phyloP scores from a whole-genome alignment of 768 basidiomycete genomes.

The Gautieria morchelliformis region DNA sequence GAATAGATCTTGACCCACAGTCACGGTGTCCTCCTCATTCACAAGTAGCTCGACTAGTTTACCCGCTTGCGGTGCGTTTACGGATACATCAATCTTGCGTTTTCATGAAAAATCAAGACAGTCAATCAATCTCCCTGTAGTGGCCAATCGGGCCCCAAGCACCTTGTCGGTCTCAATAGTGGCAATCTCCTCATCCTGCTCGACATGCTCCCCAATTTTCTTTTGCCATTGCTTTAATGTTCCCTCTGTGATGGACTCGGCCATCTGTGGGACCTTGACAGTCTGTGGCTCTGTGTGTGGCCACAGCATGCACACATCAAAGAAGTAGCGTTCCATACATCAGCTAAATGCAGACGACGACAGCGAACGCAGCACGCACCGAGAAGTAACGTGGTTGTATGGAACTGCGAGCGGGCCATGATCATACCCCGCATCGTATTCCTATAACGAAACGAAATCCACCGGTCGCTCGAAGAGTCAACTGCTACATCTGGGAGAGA shows the following conservation, averaged over 20 bases:
- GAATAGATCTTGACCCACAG: conserved; percentile 91
- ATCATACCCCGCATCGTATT: neutral
- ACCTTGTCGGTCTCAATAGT: conserved; percentile 99
- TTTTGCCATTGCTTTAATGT: conserved; percentile 93
- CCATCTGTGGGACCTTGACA: conserved; percentile 95
- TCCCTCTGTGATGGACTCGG: conserved; percentile 96
- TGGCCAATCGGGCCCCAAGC: conserved; percentile 11
- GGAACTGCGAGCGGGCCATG: neutral
- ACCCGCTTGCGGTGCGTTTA: conserved; percentile 85
- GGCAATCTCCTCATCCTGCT: conserved; percentile 90
- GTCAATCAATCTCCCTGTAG: neutral
- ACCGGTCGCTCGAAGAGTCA: neutral
- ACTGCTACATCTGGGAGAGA: neutral
- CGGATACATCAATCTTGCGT: conserved; percentile 86
- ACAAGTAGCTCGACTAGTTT: conserved; percentile 81
- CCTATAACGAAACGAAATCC: neutral
- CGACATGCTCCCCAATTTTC: conserved; percentile 84
- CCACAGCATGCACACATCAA: too few relatives aligned
- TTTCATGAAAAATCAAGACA: conserved; percentile 1
- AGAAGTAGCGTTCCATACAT: neutral
- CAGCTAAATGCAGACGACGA: neutral
- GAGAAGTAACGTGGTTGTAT: conserved; percentile 1
- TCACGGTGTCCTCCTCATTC: conserved; percentile 88
- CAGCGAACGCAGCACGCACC: neutral
- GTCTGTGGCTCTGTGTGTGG: conserved; percentile 50